A percentile compares a stretch with the other conserved stretches of the same genome.
Conservation (phyloP, 1,284 basidiomycete species). For the Trichosporon ovoides region DNA sequence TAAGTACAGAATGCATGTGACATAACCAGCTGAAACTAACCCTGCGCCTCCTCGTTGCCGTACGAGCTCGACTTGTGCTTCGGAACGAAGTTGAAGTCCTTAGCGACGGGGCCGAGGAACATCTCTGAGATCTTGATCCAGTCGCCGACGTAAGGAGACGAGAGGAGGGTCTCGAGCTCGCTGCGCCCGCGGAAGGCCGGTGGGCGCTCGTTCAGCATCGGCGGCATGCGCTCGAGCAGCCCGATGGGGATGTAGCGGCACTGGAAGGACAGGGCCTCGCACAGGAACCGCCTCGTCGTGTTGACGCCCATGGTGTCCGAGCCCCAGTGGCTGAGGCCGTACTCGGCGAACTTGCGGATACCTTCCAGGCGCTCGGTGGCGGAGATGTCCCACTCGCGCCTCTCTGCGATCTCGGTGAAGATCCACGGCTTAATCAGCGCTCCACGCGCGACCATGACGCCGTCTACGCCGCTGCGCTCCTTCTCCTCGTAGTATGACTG, state of each 20-base stretch:
- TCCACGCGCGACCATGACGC: constrained; percentile 90
- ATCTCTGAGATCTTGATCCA: constrained; percentile 92
- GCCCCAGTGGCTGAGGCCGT: constrained; percentile 67
- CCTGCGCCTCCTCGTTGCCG: constrained; percentile 55
- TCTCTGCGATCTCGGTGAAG: constrained; percentile 92
- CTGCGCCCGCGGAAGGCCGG: constrained; percentile 78
- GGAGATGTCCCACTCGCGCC: constrained; percentile 89
- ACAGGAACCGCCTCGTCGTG: constrained; percentile 86
- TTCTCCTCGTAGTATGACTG: constrained; percentile 61
- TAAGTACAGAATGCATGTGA: not conserved
- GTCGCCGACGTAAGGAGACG: constrained; percentile 73
- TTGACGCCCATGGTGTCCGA: constrained; percentile 84
- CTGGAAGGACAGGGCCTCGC: constrained; percentile 91
- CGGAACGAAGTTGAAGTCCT: constrained; percentile 63
- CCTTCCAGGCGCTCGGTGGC: constrained; percentile 83
- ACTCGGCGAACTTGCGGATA: constrained; percentile 77
- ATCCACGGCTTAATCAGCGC: constrained; percentile 95
- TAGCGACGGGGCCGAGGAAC: constrained; percentile 72
- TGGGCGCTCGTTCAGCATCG: constrained; percentile 80
- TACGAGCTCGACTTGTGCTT: constrained; percentile 69
- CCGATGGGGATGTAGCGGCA: constrained; percentile 93
- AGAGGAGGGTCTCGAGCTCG: constrained; percentile 81
- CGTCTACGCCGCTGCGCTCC: constrained; percentile 75
- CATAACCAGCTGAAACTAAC: constrained; percentile 19
- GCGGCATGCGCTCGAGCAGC: constrained; percentile 77